Evolutionary conservation across 768 basidiomycete species (phyloP).

Genomic region (Coprinopsis sp.): DNA sequence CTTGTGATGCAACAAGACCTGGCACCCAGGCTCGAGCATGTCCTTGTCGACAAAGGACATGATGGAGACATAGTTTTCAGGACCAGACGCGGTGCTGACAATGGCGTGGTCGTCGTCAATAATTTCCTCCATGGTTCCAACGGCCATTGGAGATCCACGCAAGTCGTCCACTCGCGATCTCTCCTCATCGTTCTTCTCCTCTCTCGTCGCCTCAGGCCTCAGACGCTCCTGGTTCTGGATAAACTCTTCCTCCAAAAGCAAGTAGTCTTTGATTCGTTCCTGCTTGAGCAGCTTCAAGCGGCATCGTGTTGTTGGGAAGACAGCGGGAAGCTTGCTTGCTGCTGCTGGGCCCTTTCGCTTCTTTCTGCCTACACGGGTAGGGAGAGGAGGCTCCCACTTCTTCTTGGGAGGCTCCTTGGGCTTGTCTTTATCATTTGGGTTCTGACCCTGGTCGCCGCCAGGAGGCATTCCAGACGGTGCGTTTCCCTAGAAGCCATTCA

Average conservation of each 20-base stretch:
- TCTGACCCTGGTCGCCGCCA: conserved; percentile 25
- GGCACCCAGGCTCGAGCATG: conserved; percentile 91
- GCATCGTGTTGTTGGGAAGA: conserved; percentile 93
- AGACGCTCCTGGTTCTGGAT: conserved; percentile 88
- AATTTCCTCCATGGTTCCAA: conserved; percentile 96
- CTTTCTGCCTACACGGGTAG: conserved; percentile 96
- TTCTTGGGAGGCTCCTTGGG: conserved; percentile 64
- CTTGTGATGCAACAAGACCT: conserved; percentile 94
- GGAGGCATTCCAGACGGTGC: conserved; percentile 59
- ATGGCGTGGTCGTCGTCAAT: conserved; percentile 99
- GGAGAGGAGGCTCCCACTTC: conserved; percentile 98
- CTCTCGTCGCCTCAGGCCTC: conserved; percentile 80
- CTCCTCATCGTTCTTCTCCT: conserved; percentile 96
- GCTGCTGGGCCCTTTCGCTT: conserved; percentile 91
- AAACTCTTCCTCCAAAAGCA: conserved; percentile 93
- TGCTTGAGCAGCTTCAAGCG: conserved; percentile 91
- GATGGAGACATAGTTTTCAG: conserved; percentile 95
- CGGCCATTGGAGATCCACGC: conserved; percentile 95
- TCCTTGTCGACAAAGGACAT: conserved; percentile 99
- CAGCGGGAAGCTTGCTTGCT: conserved; percentile 85
- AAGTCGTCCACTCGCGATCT: conserved; percentile 90
- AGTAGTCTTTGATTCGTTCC: conserved; percentile 98
- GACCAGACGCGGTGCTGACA: conserved; percentile 89
- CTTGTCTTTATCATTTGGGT: conserved; percentile 42
- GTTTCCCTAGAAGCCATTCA: conserved; percentile 52